Conservation (phyloP, 441 rosid genomes). For the Codiaeum variegatum region DNA sequence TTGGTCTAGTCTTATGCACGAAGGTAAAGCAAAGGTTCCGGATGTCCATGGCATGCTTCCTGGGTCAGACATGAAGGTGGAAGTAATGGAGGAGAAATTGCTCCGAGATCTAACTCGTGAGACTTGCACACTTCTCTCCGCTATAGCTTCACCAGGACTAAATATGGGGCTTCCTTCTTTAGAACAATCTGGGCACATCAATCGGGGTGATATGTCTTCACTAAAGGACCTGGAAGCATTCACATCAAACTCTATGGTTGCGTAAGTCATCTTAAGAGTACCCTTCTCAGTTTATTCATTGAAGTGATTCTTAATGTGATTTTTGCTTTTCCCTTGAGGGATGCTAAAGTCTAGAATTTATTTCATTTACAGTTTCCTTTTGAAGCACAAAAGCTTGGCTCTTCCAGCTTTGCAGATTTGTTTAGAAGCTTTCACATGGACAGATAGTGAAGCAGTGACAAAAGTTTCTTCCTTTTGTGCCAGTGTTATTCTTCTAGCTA, state of each 20-base stretch:
- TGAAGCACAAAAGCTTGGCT: conserved; percentile 68
- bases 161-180: conserved; percentile 68
- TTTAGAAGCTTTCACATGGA: conserved; percentile 80
- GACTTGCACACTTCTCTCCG: conserved; percentile 64
- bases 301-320: background rate
- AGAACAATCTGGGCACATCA: conserved; percentile 72
- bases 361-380: conserved; percentile 56
- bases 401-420: conserved; percentile 68
- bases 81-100: conserved; percentile 97
- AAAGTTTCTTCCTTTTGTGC: conserved; percentile 78
- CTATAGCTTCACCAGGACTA: conserved; percentile 68
- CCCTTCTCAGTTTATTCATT: conserved; percentile 8
- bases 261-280: conserved; percentile 44
- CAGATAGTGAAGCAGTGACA: conserved; percentile 78
- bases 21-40: conserved; percentile 88
- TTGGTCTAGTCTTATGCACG: conserved; percentile 78
- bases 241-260: conserved; percentile 64
- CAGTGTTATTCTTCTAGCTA: conserved; percentile 59
- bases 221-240: conserved; percentile 64
- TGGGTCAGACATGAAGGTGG: conserved; percentile 81
- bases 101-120: conserved; percentile 91
- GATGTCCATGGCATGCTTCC: conserved; percentile 54
- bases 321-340: conserved; percentile 5
- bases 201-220: conserved; percentile 52
- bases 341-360: background rate